Evolutionary conservation across 2,329 filamentous ascomycete genomes (phyloP), one percentile per base, ranked within the genome.

Genomic region (Colletotrichum tofieldiae): DNA sequence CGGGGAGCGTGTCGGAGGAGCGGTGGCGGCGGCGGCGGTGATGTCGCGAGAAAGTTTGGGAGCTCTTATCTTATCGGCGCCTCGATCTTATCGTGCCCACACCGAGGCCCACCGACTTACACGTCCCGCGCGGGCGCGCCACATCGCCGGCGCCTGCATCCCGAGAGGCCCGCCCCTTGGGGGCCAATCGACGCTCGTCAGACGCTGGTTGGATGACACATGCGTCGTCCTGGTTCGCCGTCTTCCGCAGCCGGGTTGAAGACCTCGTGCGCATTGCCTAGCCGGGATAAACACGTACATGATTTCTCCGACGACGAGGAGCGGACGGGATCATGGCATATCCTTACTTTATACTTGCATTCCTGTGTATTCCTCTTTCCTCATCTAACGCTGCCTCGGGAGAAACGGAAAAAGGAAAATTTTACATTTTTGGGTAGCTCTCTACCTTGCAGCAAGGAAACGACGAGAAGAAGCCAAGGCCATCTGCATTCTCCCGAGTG

Each of bases 11-110:
- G 29, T 63, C 14, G 32, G 29, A 14, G n/a, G 51, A 32, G 29
- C 5, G 18, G 32, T 5, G 41, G 51, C 18, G 14, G 35, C 18
- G 14, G 35, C 23, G 39, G 51, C 32, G 23, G 6, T 35, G 41
- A 12, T n/a, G 54, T 32, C 45, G 23, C 55, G 39, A 52, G 45
- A 47, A 47, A 47, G 39, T 43, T 72, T 61, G 4, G 58, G 49
- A 68, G 68, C 52, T 73, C 72, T 73, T 73, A 73, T 73, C 67
- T 73, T 66, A 73, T 71, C 71, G 23, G 9, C 5, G 1, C 3
- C 0, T 5, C 18, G 23, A 16, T 47, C 56, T 68, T 61, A 63
- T 62, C 71, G 16, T 12, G 18, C 11, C 23, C 26, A 45, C 55
- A 26, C 65, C 65, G 65, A 32, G 8, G 23, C 41, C 47, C 52